These are phyloP conservation scores for Cicer judaicum DNA, from an alignment of 306 rosid genomes.

Conservation along the genomic window DNA sequence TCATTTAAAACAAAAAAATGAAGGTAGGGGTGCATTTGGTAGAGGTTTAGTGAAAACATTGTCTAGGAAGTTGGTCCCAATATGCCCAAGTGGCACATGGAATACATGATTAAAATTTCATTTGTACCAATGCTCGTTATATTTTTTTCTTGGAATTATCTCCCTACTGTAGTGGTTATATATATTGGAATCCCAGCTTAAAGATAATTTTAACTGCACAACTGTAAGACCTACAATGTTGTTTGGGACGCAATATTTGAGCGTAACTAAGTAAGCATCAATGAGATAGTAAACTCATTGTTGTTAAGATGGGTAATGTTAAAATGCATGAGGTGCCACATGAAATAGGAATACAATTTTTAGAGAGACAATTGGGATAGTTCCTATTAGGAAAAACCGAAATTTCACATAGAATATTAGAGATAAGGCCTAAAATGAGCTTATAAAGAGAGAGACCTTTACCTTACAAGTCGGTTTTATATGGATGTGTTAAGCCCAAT, in stretches of 20 bases:
- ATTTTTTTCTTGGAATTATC: neutral
- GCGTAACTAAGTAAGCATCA: neutral
- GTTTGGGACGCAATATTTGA: neutral
- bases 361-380: neutral
- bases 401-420: too few species aligned
- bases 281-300: neutral
- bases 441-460: too few species aligned
- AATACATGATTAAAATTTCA: neutral
- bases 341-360: neutral
- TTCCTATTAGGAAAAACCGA: neutral
- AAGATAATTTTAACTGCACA: neutral
- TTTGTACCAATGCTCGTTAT: neutral
- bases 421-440: too few species aligned
- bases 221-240: neutral
- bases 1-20: constrained; percentile 17
- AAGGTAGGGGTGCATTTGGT: constrained; percentile 2
- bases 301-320: neutral
- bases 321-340: constrained; percentile 15
- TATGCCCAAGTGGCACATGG: neutral
- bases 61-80: constrained; percentile 7
- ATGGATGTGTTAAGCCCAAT: too few species aligned
- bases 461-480: too few species aligned
- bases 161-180: constrained; percentile 17
- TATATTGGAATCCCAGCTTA: neutral
- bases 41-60: constrained; percentile 13